Evolutionary conservation across 2,329 filamentous ascomycete species (phyloP), one percentile per base, ranked within the genome.

Genomic region (Colletotrichum abscissum): DNA sequence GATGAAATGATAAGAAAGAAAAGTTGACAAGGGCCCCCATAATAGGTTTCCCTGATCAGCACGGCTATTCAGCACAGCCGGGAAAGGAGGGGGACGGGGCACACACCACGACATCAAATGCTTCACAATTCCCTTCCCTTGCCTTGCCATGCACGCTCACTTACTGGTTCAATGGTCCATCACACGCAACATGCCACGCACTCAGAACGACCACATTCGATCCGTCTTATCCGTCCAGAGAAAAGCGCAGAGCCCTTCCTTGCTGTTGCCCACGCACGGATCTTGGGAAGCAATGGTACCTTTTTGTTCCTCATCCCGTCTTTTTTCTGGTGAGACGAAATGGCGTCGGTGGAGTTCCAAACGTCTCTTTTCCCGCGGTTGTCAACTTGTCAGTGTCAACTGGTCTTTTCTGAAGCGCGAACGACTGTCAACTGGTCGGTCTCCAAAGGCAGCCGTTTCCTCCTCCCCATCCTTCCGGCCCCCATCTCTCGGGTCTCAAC

Each of bases 1-100:
- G 26, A 63, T 16, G 26, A 33, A 28, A 14, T 28, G 16, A 14
- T 2, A 24, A 33, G 33, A 63, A 28, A 9, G 19, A 63, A 26
- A 35, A 26, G 26, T 42, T 9, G 52, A 38, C 46, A 2, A 22
- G 63, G n/a, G 35, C 24, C 12, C 16, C 24, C 16, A 7, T 33
- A 38, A 19, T 57, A 56, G 52, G 7, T 22, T 35, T 28, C 24
- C 35, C 55, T 70, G 70, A 73, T 73, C 70, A 70, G 35, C 67
- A 73, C 67, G 70, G 70, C 55, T 65, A 22, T 65, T 73, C 54
- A 22, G 28, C 35, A 57, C 60, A 70, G 55, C 70, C 70, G 67
- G 52, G 46, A 69, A 49, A 49, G 42, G 42, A 49, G 42, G 42
- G 42, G 63, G 42, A 49, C 1, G 30, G 30, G 30, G 59, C 12